phyloP scores from a whole-genome alignment of 2,329 filamentous ascomycete species.

The Fusarium miscanthi region DNA sequence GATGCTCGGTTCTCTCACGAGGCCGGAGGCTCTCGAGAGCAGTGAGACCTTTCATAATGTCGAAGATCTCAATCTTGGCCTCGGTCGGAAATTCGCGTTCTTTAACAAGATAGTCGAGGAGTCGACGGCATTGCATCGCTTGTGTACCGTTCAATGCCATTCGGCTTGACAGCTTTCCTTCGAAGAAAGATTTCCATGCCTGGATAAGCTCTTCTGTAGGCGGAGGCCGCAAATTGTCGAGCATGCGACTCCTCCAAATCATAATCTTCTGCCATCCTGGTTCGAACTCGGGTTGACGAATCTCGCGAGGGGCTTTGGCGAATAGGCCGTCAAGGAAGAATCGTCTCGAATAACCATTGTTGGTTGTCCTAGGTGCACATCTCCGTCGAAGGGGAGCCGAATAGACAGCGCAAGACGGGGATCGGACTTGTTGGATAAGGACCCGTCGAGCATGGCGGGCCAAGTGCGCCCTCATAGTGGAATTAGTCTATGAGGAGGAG shows the following conservation, averaged over 20 bases:
- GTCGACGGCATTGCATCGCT: conserved; percentile 64
- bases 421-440: conserved; percentile 50
- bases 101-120: conserved; percentile 69
- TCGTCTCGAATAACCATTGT: conserved; percentile 42
- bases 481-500: conserved; percentile 44
- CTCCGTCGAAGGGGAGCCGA: conserved; percentile 46
- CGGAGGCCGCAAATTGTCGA: conserved; percentile 73
- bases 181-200: conserved; percentile 74
- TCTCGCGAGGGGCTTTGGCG: conserved; percentile 66
- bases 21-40: conserved; percentile 56
- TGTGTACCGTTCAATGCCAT: conserved; percentile 72
- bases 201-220: conserved; percentile 69
- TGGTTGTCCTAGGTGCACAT: conserved; percentile 39
- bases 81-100: conserved; percentile 31
- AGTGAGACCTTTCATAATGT: conserved; percentile 55
- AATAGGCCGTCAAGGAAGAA: conserved; percentile 72
- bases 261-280: conserved; percentile 79
- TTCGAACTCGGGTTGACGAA: conserved; percentile 72
- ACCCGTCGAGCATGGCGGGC: conserved; percentile 58
- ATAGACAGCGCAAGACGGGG: conserved; percentile 50
- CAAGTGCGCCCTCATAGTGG: conserved; percentile 58
- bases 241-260: conserved; percentile 71
- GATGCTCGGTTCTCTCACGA: conserved; percentile 56
- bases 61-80: conserved; percentile 49
- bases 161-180: conserved; percentile 60